Evolutionary conservation across 2,329 filamentous ascomycete species (phyloP).

Genomic region (Proliferodiscus dingleyae): DNA sequence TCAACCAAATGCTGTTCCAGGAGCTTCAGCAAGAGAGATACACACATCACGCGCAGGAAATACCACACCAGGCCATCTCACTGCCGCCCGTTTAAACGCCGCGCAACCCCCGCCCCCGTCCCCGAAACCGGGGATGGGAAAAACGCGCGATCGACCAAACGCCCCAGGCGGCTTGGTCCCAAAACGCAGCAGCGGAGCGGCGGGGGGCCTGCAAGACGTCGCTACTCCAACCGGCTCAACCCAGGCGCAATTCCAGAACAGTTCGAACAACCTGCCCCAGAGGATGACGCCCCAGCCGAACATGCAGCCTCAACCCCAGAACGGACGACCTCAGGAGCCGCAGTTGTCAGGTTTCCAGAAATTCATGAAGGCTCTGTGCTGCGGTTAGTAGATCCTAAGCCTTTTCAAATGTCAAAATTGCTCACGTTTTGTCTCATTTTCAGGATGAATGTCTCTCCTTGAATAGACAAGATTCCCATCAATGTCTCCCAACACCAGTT

Average conservation of each 20-base stretch:
- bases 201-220: slow-evolving; percentile 68
- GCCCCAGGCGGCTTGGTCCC: slow-evolving; percentile 66
- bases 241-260: slow-evolving; percentile 95
- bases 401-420: slow-evolving; percentile 5
- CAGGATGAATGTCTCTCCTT: slow-evolving; percentile 27
- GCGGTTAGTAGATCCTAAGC: slow-evolving; percentile 52
- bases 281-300: slow-evolving; percentile 56
- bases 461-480: slow-evolving; percentile 2
- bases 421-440: slow-evolving; percentile 21
- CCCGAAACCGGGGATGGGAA: slow-evolving; percentile 71
- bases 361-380: slow-evolving; percentile 88
- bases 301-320: slow-evolving; percentile 53
- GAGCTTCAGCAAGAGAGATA: slow-evolving; percentile 78
- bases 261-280: slow-evolving; percentile 76
- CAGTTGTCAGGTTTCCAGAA: slow-evolving; percentile 85
- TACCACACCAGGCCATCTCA: slow-evolving; percentile 56
- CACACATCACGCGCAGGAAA: slow-evolving; percentile 65
- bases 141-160: slow-evolving; percentile 70
- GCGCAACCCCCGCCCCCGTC: slow-evolving; percentile 84
- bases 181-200: slow-evolving; percentile 69
- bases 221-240: slow-evolving; percentile 85
- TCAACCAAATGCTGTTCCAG: slow-evolving; percentile 71
- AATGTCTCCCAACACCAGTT: slow-evolving; percentile 6
- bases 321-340: slow-evolving; percentile 56
- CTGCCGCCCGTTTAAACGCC: slow-evolving; percentile 87